Percentiles rank a stretch among this genome's conserved stretches.
phyloP scores from a whole-genome alignment of 441 rosid species.

The Pelargonium myrrhifolium region DNA sequence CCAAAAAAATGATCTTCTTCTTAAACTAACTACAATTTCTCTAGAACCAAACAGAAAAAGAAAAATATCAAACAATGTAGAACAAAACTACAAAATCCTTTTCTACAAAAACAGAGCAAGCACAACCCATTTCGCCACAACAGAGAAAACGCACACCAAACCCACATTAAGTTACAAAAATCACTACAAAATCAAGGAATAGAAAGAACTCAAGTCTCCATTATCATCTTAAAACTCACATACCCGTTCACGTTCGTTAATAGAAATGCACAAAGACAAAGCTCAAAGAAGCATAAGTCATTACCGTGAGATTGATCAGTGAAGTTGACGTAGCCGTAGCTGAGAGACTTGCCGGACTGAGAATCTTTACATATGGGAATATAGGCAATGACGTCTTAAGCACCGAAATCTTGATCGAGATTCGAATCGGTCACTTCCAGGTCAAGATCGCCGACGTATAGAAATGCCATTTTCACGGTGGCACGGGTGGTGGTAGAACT shows the following conservation, averaged over 20 bases:
- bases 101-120: background rate
- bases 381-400: slow-evolving; percentile 21
- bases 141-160: background rate
- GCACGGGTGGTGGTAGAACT: background rate
- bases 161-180: background rate
- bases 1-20: no score
- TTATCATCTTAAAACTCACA: no score
- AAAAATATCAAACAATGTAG: background rate
- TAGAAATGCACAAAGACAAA: no score
- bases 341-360: slow-evolving; percentile 31
- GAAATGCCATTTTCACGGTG: slow-evolving; percentile 14
- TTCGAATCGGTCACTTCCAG: slow-evolving; percentile 33
- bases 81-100: background rate
- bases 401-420: slow-evolving; percentile 23
- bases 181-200: no score
- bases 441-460: slow-evolving; percentile 51
- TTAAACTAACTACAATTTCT: background rate
- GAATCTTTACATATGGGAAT: slow-evolving; percentile 37
- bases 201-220: background rate
- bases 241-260: no score
- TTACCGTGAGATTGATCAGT: slow-evolving; percentile 28
- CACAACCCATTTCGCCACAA: background rate
- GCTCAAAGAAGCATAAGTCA: no score
- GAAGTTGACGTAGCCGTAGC: slow-evolving; percentile 50
- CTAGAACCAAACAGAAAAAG: background rate